Evolutionary conservation across 2,329 filamentous ascomycete species (phyloP).

Genomic region (Periconia sp.): DNA sequence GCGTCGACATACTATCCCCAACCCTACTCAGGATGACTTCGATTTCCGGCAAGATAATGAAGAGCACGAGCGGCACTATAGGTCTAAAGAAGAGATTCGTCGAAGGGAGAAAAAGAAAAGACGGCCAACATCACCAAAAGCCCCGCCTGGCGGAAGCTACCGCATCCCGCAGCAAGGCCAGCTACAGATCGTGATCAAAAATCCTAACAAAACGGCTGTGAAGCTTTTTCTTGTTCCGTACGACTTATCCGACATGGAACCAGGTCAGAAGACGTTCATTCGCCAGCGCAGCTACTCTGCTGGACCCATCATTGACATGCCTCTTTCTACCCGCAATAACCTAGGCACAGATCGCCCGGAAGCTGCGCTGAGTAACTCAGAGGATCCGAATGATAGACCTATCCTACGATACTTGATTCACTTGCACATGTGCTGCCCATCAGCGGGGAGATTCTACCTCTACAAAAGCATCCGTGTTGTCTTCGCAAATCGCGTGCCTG

Average conservation of each 20-base stretch:
- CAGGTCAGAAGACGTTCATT: slow-evolving; percentile 94
- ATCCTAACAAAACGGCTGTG: slow-evolving; percentile 96
- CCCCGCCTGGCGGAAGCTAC: slow-evolving; percentile 86
- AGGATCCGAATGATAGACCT: slow-evolving; percentile 66
- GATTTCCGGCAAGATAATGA: slow-evolving; percentile 26
- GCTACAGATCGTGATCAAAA: slow-evolving; percentile 96
- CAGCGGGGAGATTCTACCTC: slow-evolving; percentile 82
- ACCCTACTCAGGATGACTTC: slow-evolving; percentile 31
- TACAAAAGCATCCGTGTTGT: slow-evolving; percentile 94
- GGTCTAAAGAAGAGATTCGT: slow-evolving; percentile 45
- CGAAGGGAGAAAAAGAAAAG: slow-evolving; percentile 65
- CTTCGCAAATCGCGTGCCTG: slow-evolving; percentile 94
- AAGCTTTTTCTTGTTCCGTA: slow-evolving; percentile 96
- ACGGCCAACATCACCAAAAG: slow-evolving; percentile 62
- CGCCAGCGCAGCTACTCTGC: slow-evolving; percentile 92
- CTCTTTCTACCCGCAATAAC: slow-evolving; percentile 54
- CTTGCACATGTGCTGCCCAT: slow-evolving; percentile 87
- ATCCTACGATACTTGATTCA: slow-evolving; percentile 90
- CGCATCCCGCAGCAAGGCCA: slow-evolving; percentile 93
- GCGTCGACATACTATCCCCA: slow-evolving; percentile 36
- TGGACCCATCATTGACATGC: slow-evolving; percentile 80
- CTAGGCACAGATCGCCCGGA: slow-evolving; percentile 61
- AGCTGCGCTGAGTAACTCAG: slow-evolving; percentile 57
- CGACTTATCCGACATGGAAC: slow-evolving; percentile 88
- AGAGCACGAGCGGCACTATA: slow-evolving; percentile 15